These are phyloP conservation scores for Incumbomyces delicatus DNA, from an alignment of 2,329 filamentous ascomycete species.

Conservation along the genomic window DNA sequence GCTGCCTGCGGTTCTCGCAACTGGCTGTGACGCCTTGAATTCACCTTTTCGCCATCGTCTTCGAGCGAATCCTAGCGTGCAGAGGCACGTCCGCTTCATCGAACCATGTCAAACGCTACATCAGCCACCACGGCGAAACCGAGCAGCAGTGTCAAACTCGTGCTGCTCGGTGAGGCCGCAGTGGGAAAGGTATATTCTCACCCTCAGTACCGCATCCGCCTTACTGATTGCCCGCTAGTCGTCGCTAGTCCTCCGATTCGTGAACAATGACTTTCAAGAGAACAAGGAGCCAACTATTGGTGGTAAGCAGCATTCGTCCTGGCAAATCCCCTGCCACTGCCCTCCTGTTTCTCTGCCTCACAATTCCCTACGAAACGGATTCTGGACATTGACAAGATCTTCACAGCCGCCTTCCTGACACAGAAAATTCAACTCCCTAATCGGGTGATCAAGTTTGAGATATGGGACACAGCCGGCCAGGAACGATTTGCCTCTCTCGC, in stretches of 20 bases:
- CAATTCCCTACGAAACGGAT: too few species aligned
- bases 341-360: too few species aligned
- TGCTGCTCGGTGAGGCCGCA: slow-evolving; percentile 91
- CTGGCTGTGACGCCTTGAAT: too few species aligned
- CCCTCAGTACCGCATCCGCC: slow-evolving; percentile 13
- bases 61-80: too few species aligned
- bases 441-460: slow-evolving; percentile 83
- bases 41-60: too few species aligned
- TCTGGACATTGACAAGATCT: slow-evolving; percentile 2
- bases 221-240: slow-evolving; percentile 48
- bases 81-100: neutral
- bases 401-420: slow-evolving; percentile 82
- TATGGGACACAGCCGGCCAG: slow-evolving; percentile 97
- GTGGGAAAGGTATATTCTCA: slow-evolving; percentile 74
- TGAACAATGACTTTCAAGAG: slow-evolving; percentile 99
- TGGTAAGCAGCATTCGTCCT: slow-evolving; percentile 46
- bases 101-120: slow-evolving; percentile 60
- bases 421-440: slow-evolving; percentile 94
- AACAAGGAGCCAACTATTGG: slow-evolving; percentile 99
- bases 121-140: slow-evolving; percentile 67
- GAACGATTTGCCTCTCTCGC: slow-evolving; percentile 94
- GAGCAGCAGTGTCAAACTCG: slow-evolving; percentile 99
- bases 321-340: too few species aligned
- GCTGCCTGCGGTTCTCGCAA: too few species aligned
- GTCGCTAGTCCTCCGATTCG: slow-evolving; percentile 92